Evolutionary conservation across 2,329 filamentous ascomycete genomes (phyloP).

Genomic region (Sporothrix luriei): DNA sequence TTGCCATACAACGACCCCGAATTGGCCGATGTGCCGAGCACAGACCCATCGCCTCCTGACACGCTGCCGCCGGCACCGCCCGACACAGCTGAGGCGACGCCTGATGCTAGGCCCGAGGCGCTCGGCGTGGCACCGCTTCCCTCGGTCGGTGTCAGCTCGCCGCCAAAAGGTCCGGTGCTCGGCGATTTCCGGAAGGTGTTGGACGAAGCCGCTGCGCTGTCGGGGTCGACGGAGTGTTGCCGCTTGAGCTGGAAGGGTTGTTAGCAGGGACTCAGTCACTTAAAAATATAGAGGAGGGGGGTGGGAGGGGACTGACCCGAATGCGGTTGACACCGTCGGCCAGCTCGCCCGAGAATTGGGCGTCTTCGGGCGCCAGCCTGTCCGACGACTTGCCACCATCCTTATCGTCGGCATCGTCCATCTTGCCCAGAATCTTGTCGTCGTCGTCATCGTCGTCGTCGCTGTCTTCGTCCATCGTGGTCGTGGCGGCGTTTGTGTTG

Average conservation of each 20-base stretch:
- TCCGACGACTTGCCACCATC: conserved; percentile 58
- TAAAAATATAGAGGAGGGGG: too few species aligned
- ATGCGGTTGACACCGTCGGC: conserved; percentile 81
- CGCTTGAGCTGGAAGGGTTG: conserved; percentile 66
- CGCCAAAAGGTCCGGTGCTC: conserved; percentile 47
- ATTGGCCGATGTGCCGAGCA: not conserved
- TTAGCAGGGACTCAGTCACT: conserved; percentile 32
- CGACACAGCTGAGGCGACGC: conserved; percentile 5
- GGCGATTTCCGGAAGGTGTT: conserved; percentile 51
- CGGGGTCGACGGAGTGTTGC: conserved; percentile 72
- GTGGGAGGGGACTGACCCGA: too few species aligned
- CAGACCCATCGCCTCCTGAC: not conserved
- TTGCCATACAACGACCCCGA: conserved; percentile 46
- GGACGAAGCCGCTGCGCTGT: conserved; percentile 49
- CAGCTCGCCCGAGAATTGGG: conserved; percentile 70
- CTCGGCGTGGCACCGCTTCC: conserved; percentile 34
- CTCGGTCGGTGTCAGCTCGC: conserved; percentile 49
- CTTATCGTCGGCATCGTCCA: conserved; percentile 62
- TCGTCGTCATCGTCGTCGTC: conserved; percentile 63
- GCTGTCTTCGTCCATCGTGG: conserved; percentile 69
- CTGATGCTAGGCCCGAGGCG: conserved; percentile 38
- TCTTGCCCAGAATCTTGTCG: conserved; percentile 60
- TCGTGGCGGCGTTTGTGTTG: conserved; percentile 50
- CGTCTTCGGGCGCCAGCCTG: conserved; percentile 70
- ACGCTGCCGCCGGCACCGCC: not conserved